phyloP scores from a whole-genome alignment of 352 stramenopile genomes.

The Blastocystis sp. region DNA sequence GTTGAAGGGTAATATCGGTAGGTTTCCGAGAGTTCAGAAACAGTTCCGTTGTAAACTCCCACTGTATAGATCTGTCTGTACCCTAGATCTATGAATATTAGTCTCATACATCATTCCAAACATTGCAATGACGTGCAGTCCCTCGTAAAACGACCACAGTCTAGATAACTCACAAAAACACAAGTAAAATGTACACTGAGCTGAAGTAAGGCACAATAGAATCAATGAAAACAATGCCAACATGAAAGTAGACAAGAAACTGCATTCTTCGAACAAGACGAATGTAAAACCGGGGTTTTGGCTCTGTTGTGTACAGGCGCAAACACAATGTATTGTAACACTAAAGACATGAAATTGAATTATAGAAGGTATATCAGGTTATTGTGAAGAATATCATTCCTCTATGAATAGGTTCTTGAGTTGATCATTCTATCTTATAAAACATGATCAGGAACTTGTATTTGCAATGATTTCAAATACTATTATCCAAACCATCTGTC shows the following conservation, averaged over 20 bases:
- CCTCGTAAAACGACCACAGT: slow-evolving; percentile 3
- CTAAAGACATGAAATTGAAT: no score
- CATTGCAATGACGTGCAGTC: background rate
- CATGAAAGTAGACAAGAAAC: background rate
- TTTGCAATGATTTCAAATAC: no score
- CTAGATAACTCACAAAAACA: background rate
- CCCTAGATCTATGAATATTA: background rate
- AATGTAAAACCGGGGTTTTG: background rate
- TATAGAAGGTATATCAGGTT: no score
- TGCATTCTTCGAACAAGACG: background rate
- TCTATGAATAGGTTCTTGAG: no score
- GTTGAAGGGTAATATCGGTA: background rate
- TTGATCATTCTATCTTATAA: no score
- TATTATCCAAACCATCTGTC: no score
- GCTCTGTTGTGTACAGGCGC: background rate
- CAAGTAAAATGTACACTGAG: slow-evolving; percentile 1
- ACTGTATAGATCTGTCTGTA: background rate
- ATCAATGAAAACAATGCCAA: background rate
- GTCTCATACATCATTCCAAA: background rate
- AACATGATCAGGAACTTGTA: no score
- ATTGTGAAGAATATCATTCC: no score
- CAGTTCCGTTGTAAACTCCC: background rate
- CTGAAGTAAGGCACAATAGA: background rate
- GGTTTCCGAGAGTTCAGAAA: background rate
- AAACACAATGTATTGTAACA: background rate